These are phyloP conservation scores for Amborella trichopoda DNA, from an alignment of 164 flowering plant genomes.

Conservation along the genomic window DNA sequence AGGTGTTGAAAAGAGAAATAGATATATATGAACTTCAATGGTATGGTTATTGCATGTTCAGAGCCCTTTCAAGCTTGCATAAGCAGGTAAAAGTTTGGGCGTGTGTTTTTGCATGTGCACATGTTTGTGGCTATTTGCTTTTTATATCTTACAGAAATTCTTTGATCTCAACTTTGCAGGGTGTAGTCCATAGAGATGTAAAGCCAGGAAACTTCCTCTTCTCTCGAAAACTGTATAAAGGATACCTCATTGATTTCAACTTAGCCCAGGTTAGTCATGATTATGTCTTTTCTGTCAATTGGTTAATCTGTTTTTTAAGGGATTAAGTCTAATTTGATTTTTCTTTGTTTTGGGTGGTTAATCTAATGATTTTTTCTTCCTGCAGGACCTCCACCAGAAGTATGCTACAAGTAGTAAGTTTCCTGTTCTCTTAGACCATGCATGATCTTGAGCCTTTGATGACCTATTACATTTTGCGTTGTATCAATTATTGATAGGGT, in stretches of 20 bases:
- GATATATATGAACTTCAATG: constrained; percentile 59
- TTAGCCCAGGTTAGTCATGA: constrained; percentile 86
- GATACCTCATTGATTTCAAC: constrained; percentile 94
- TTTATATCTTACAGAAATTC: neutral
- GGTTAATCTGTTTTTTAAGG: neutral
- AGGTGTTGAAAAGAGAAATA: constrained; percentile 80
- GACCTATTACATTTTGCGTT: too few relatives aligned
- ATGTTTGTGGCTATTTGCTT: neutral
- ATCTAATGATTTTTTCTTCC: neutral
- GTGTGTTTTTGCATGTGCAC: too few relatives aligned
- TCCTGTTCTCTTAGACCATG: neutral
- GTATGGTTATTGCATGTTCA: constrained; percentile 94
- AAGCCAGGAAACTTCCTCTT: constrained; percentile 97
- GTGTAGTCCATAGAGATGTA: constrained; percentile 85
- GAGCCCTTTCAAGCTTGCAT: constrained; percentile 77
- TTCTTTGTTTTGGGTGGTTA: neutral
- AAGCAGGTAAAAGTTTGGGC: constrained; percentile 75
- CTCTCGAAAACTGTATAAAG: constrained; percentile 54
- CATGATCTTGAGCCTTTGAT: neutral
- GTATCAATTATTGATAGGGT: too few relatives aligned
- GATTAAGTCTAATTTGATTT: too few relatives aligned
- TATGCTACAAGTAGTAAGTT: constrained; percentile 34
- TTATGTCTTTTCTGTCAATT: too few relatives aligned
- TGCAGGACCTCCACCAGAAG: constrained; percentile 72
- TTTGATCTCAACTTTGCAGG: constrained; percentile 30